These are phyloP conservation scores for Physocladia obscura DNA, from an alignment of 192 early-diverging fungal species.

Conservation along the genomic window DNA sequence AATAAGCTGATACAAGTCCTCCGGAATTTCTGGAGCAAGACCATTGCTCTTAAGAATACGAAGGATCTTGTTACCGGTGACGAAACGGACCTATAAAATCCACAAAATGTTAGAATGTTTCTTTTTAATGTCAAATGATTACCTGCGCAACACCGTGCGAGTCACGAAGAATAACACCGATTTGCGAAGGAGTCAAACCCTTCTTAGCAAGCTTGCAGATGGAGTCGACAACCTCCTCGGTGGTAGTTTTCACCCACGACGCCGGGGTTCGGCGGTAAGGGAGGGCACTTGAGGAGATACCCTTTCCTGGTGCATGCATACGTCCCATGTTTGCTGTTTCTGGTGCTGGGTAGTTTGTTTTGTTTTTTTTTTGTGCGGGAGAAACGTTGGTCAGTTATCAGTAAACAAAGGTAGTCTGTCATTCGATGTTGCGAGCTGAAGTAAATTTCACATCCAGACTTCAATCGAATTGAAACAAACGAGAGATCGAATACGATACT, in stretches of 20 bases:
- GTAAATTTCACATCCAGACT: no score
- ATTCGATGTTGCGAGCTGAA: no score
- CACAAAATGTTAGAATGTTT: no score
- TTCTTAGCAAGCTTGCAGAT: slow-evolving; percentile 99
- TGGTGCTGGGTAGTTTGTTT: not conserved
- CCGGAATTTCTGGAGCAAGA: slow-evolving; percentile 91
- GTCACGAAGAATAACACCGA: slow-evolving; percentile 96
- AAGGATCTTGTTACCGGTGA: slow-evolving; percentile 99
- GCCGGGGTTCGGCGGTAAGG: slow-evolving; percentile 97
- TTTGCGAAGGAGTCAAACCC: slow-evolving; percentile 97
- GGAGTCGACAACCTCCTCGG: slow-evolving; percentile 95
- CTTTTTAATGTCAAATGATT: no score
- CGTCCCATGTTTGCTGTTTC: slow-evolving; percentile 46
- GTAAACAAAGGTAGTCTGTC: no score
- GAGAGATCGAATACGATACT: no score
- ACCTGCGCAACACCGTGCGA: slow-evolving; percentile 92
- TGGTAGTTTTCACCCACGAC: slow-evolving; percentile 96
- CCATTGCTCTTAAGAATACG: slow-evolving; percentile 98
- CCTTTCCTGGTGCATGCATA: slow-evolving; percentile 96
- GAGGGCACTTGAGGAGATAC: slow-evolving; percentile 84
- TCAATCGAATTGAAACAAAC: no score
- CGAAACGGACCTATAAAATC: slow-evolving; percentile 70
- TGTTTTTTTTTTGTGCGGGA: no score
- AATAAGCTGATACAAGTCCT: slow-evolving; percentile 99
- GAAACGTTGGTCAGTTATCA: no score